Evolutionary conservation across 805 yeast species (phyloP).

Genomic region (Yueomyces sp.): DNA sequence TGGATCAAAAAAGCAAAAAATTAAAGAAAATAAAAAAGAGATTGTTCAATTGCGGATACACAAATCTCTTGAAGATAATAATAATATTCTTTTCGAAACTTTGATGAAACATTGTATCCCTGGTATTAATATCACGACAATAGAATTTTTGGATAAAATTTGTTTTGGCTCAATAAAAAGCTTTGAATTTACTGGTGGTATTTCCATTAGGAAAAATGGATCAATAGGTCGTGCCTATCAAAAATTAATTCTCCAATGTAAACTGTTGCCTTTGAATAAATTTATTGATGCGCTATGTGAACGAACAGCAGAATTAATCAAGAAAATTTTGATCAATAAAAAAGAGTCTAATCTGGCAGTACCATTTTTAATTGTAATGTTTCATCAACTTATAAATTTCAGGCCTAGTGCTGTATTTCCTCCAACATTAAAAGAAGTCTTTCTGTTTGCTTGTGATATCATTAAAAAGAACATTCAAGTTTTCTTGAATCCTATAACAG

Average conservation of each 20-base stretch:
- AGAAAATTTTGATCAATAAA: conserved; percentile 13
- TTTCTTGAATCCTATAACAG: conserved; percentile 13
- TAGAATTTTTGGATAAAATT: conserved; percentile 16
- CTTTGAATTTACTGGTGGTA: conserved; percentile 6
- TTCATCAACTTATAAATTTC: conserved; percentile 42
- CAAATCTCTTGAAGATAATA: conserved; percentile 14
- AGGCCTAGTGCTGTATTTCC: conserved; percentile 47
- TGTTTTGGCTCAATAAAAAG: conserved; percentile 8
- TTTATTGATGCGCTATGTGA: conserved; percentile 16
- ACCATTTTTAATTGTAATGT: conserved; percentile 48
- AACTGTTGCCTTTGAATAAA: conserved; percentile 13
- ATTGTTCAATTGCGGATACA: conserved; percentile 7
- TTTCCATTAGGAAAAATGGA: conserved; percentile 6
- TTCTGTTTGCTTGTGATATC: conserved; percentile 18
- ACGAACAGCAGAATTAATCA: conserved; percentile 16
- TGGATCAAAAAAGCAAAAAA: background rate
- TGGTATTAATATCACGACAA: conserved; percentile 15
- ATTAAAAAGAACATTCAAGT: conserved; percentile 15
- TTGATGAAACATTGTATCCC: conserved; percentile 12
- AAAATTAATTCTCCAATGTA: conserved; percentile 7
- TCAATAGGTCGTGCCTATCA: conserved; percentile 17
- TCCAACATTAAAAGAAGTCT: conserved; percentile 23
- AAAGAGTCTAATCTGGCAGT: conserved; percentile 23
- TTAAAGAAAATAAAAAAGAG: background rate
- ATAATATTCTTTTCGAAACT: conserved; percentile 13